These are phyloP conservation scores for Rhododendron kiyosumense DNA, from an alignment of 148 eudicot genomes.

Conservation along the genomic window DNA sequence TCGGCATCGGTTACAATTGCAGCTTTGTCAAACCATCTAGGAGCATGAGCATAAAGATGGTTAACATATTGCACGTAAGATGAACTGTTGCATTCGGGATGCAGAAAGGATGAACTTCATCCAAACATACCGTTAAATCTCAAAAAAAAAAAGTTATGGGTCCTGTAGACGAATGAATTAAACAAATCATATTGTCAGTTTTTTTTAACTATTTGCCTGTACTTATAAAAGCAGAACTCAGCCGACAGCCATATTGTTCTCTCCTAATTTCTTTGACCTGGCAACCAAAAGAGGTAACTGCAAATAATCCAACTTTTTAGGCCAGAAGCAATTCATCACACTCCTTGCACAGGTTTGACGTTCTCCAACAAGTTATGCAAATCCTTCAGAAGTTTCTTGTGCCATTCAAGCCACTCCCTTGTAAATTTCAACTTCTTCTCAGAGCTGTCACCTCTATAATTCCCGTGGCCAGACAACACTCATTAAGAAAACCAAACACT, in stretches of 20 bases:
- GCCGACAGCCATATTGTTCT: neutral
- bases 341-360: too few species aligned
- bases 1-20: constrained; percentile 36
- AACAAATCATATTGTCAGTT: neutral
- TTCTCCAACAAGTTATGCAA: too few species aligned
- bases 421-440: too few species aligned
- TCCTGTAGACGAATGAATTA: neutral
- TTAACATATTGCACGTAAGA: neutral
- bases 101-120: neutral
- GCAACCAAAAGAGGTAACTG: neutral
- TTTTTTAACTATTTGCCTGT: neutral
- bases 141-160: neutral
- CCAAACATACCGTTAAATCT: neutral
- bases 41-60: neutral
- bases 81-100: neutral
- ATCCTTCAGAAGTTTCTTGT: too few species aligned
- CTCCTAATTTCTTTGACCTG: neutral
- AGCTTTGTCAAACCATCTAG: constrained; percentile 60
- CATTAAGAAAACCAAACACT: too few species aligned
- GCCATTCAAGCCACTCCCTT: neutral
- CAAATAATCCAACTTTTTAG: too few species aligned
- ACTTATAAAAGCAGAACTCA: neutral
- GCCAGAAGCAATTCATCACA: neutral
- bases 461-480: too few species aligned
- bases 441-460: too few species aligned